Conservation (phyloP, 192 early-diverging fungal species). For the Glomus cerebriforme region DNA sequence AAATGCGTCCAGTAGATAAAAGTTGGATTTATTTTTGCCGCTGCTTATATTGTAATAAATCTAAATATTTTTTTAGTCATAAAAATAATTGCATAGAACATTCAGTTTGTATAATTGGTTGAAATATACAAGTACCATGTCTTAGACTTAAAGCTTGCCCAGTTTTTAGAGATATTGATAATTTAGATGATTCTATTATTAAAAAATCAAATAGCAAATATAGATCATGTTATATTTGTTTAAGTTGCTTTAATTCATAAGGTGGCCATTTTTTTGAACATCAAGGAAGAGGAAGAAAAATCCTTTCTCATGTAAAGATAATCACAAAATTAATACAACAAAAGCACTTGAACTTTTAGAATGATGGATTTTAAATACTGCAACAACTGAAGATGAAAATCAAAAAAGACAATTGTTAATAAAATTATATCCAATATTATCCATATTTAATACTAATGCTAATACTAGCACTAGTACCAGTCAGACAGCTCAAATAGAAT, state of each 20-base stretch:
- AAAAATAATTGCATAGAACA: neutral
- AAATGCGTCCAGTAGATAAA: neutral
- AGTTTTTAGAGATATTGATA: neutral
- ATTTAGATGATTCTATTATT: neutral
- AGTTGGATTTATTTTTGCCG: neutral
- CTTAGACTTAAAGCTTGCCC: neutral
- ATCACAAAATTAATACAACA: neutral
- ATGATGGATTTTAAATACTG: slow-evolving; percentile 11
- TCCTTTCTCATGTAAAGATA: slow-evolving; percentile 4
- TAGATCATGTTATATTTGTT: neutral
- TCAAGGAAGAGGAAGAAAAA: neutral
- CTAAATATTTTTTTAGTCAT: neutral
- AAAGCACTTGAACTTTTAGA: slow-evolving; percentile 14
- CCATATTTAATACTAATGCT: neutral
- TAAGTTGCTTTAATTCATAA: slow-evolving; percentile 5
- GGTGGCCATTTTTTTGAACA: neutral
- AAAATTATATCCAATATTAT: neutral
- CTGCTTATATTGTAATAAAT: slow-evolving; percentile 3
- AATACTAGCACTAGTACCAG: too few relatives aligned
- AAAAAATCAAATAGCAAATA: neutral
- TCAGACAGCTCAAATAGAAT: neutral
- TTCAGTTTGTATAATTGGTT: neutral
- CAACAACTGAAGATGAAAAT: neutral
- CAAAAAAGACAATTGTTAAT: slow-evolving; percentile 10
- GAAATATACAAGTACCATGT: neutral